These are phyloP conservation scores for Suhomyces faveliae DNA, from an alignment of 805 yeast genomes.

Conservation along the genomic window DNA sequence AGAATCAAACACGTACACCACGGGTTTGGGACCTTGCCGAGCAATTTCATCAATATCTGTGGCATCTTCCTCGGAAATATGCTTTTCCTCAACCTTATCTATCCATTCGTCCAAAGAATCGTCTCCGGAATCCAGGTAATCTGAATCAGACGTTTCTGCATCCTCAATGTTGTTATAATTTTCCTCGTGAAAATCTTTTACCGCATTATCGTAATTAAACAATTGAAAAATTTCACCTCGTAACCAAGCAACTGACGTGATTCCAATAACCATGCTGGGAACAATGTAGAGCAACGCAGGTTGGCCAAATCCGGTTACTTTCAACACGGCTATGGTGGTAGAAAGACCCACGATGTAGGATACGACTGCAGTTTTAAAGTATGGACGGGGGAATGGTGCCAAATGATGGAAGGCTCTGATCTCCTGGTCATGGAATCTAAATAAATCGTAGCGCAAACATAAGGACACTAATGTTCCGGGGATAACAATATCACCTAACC, in stretches of 20 bases:
- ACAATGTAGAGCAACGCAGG: slow-evolving; percentile 68
- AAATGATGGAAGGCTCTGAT: slow-evolving; percentile 38
- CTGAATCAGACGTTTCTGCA: slow-evolving; percentile 13
- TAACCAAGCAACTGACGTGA: slow-evolving; percentile 30
- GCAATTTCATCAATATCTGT: slow-evolving; percentile 13
- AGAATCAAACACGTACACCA: slow-evolving; percentile 7
- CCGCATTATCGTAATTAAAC: slow-evolving; percentile 31
- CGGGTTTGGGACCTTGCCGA: background rate
- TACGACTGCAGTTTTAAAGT: slow-evolving; percentile 45
- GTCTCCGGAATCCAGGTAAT: slow-evolving; percentile 13
- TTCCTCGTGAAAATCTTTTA: slow-evolving; percentile 15
- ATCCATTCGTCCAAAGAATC: slow-evolving; percentile 22
- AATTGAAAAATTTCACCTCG: slow-evolving; percentile 42
- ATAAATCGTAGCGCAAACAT: slow-evolving; percentile 55
- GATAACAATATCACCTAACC: slow-evolving; percentile 64
- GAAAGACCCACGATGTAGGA: slow-evolving; percentile 50
- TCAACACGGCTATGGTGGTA: slow-evolving; percentile 41
- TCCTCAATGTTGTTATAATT: slow-evolving; percentile 13
- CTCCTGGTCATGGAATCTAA: slow-evolving; percentile 19
- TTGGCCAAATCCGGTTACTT: slow-evolving; percentile 48
- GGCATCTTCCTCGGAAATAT: slow-evolving; percentile 11
- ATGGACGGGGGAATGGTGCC: slow-evolving; percentile 39
- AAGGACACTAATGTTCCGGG: slow-evolving; percentile 57
- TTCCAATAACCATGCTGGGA: slow-evolving; percentile 42
- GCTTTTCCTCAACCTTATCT: slow-evolving; percentile 16